A percentile compares a stretch with the other conserved stretches of the same genome.
Conservation (phyloP, 352 stramenopile species). For the Pythium insidiosum region DNA sequence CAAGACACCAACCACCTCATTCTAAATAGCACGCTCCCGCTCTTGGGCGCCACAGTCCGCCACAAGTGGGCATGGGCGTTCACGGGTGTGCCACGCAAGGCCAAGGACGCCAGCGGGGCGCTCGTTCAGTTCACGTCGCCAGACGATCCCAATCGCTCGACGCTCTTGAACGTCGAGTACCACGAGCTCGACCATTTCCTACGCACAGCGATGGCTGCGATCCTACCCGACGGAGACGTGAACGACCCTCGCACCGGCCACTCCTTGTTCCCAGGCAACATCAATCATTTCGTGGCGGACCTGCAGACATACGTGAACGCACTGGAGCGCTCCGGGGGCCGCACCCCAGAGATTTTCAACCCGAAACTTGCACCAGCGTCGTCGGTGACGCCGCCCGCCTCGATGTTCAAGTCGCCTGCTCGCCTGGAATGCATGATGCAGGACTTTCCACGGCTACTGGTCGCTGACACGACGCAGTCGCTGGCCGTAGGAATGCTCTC, state of each 20-base stretch:
- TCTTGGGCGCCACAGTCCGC: constrained; percentile 82
- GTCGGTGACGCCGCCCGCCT: too few species aligned
- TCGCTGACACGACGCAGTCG: constrained; percentile 17
- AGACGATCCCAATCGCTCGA: constrained; percentile 7
- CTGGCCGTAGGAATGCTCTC: constrained; percentile 31
- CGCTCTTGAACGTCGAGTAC: constrained; percentile 71
- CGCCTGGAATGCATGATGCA: constrained; percentile 80
- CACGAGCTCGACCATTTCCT: constrained; percentile 68
- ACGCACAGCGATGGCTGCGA: constrained; percentile 23
- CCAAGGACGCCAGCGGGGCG: constrained; percentile 83
- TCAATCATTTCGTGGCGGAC: constrained; percentile 58
- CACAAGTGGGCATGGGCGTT: constrained; percentile 90
- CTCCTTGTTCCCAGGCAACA: constrained; percentile 64
- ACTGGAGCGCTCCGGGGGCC: constrained; percentile 35
- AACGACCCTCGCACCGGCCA: constrained; percentile 47
- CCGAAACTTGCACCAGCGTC: too few species aligned
- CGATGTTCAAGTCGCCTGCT: constrained; percentile 47
- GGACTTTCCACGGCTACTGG: constrained; percentile 58
- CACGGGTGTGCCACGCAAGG: constrained; percentile 90
- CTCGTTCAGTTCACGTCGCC: constrained; percentile 46
- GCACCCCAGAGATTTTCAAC: constrained; percentile 68
- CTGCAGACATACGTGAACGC: constrained; percentile 40
- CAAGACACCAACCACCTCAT: constrained; percentile 95
- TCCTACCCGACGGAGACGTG: constrained; percentile 49
- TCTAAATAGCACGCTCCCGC: constrained; percentile 87